Percentiles rank a stretch among this genome's conserved stretches.
Conservation (phyloP, 2,329 filamentous ascomycete species). For the Cordyceps tenuipes region DNA sequence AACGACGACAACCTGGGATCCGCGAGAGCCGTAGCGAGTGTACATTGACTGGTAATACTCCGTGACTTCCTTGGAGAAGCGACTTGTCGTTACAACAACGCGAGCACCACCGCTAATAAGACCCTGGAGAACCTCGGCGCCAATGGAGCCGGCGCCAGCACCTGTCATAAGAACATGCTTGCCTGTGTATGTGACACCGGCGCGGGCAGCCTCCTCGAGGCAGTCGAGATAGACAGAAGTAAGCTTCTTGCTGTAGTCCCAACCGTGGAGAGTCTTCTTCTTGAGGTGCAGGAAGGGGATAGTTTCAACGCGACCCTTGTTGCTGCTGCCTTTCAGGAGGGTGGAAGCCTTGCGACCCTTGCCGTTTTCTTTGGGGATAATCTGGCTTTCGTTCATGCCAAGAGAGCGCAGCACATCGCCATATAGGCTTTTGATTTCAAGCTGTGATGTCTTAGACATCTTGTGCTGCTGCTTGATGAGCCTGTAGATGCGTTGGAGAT, state of each 20-base stretch:
- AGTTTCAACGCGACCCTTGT: conserved; percentile 90
- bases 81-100: conserved; percentile 91
- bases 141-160: conserved; percentile 94
- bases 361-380: conserved; percentile 78
- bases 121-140: conserved; percentile 91
- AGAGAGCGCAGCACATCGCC: conserved; percentile 89
- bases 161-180: conserved; percentile 98
- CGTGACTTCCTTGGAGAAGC: conserved; percentile 93
- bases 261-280: conserved; percentile 85
- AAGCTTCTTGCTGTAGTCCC: conserved; percentile 99
- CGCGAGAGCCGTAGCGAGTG: conserved; percentile 82
- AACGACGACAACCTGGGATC: conserved; percentile 94
- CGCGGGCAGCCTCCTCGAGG: conserved; percentile 77
- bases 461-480: conserved; percentile 98
- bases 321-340: conserved; percentile 44
- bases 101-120: conserved; percentile 94
- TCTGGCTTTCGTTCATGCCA: conserved; percentile 96
- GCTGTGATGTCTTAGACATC: conserved; percentile 88
- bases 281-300: conserved; percentile 97
- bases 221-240: conserved; percentile 89
- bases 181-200: conserved; percentile 83
- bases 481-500: conserved; percentile 91
- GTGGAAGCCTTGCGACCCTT: conserved; percentile 47
- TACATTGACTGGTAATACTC: conserved; percentile 99
- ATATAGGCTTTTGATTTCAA: conserved; percentile 94